Percentiles rank a stretch among this genome's conserved stretches.
These are phyloP conservation scores for Trebouxia gelatinosa DNA, from an alignment of 163 green algal species.

Conservation along the genomic window DNA sequence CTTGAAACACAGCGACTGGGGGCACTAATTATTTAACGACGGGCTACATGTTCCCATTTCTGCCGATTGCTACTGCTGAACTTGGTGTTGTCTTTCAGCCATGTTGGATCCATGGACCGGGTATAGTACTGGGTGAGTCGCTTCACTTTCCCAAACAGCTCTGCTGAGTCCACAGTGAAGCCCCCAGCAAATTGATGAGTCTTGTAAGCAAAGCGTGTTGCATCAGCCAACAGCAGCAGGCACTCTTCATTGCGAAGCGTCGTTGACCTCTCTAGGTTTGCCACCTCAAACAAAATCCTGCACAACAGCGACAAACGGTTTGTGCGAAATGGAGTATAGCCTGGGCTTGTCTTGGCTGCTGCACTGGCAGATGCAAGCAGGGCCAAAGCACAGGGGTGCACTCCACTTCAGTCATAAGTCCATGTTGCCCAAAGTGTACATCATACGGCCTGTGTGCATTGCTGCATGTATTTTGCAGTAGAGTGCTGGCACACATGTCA, in stretches of 20 bases:
- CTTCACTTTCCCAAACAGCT: slow-evolving; percentile 40
- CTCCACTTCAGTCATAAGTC: too few relatives aligned
- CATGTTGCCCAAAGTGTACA: too few relatives aligned
- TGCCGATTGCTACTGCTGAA: slow-evolving; percentile 6
- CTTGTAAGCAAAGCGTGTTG: slow-evolving; percentile 33
- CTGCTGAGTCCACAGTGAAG: slow-evolving; percentile 22
- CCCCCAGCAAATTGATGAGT: slow-evolving; percentile 36
- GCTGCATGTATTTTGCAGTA: neutral
- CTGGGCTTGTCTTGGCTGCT: too few relatives aligned
- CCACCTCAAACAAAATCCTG: slow-evolving; percentile 39
- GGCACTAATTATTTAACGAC: neutral
- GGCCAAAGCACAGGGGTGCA: too few relatives aligned
- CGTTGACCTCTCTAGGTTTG: slow-evolving; percentile 30
- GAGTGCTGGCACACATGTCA: neutral
- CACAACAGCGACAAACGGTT: too few relatives aligned
- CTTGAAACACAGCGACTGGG: too few relatives aligned
- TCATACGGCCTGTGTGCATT: too few relatives aligned
- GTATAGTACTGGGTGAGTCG: slow-evolving; percentile 36
- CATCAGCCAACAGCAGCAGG: slow-evolving; percentile 30
- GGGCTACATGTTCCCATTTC: neutral
- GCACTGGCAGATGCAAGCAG: too few relatives aligned
- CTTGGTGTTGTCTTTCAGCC: slow-evolving; percentile 33
- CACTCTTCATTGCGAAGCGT: slow-evolving; percentile 31
- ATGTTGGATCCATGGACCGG: slow-evolving; percentile 31
- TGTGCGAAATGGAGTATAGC: too few relatives aligned